Evolutionary conservation across 1,139 yeast genomes (phyloP).

Genomic region (Pichia sp.): DNA sequence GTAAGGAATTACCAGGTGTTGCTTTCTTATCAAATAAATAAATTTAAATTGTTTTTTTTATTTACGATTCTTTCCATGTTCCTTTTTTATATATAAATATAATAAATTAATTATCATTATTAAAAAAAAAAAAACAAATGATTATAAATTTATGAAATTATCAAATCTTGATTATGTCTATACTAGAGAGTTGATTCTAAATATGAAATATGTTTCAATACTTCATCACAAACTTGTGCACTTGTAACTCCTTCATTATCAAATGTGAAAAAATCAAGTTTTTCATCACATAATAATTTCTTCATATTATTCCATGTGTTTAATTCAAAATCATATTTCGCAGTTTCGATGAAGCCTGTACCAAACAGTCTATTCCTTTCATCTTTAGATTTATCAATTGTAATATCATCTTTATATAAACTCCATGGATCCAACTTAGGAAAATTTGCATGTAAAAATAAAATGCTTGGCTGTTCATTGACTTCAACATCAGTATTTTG

Average conservation of each 20-base stretch:
- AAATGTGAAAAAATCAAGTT: constrained; percentile 41
- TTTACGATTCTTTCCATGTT: not conserved
- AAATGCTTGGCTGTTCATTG: constrained; percentile 19
- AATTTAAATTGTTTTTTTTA: not conserved
- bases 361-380: constrained; percentile 24
- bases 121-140: not conserved
- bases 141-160: not conserved
- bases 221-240: constrained; percentile 39
- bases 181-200: constrained; percentile 30
- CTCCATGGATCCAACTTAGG: constrained; percentile 28
- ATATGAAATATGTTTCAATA: constrained; percentile 39
- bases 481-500: constrained; percentile 15
- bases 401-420: constrained; percentile 17
- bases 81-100: not conserved
- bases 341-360: constrained; percentile 43
- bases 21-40: constrained; percentile 27
- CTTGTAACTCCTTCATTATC: constrained; percentile 32
- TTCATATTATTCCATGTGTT: constrained; percentile 57
- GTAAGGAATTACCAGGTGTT: constrained; percentile 97
- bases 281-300: constrained; percentile 49
- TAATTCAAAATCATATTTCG: constrained; percentile 56
- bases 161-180: not conserved
- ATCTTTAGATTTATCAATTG: constrained; percentile 12
- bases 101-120: not conserved
- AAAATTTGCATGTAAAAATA: constrained; percentile 26